A percentile compares a stretch with the other conserved stretches of the same genome.
Conservation (phyloP, 495 filamentous ascomycete genomes). For the Lichenothelia convexa region DNA sequence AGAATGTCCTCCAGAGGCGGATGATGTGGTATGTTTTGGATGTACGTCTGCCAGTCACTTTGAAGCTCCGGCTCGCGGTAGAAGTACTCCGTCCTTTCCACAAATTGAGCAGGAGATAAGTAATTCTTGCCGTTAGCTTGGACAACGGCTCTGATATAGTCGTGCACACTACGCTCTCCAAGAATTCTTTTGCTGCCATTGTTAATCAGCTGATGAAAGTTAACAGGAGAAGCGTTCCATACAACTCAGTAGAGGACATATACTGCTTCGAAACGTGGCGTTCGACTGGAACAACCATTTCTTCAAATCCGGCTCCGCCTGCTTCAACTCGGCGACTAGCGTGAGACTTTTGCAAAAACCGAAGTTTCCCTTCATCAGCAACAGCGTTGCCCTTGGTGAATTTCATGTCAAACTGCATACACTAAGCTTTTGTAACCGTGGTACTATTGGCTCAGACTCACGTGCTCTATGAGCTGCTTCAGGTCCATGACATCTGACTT, state of each 20-base stretch:
- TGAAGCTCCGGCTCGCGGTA: no score
- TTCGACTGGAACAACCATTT: conserved; percentile 35
- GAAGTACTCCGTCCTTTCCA: conserved; percentile 41
- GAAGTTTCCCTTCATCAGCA: conserved; percentile 63
- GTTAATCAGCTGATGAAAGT: conserved; percentile 19
- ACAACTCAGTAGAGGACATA: conserved; percentile 2
- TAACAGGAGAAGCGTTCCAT: no score
- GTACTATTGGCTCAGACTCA: no score
- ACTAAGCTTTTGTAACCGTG: no score
- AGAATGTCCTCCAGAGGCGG: background rate
- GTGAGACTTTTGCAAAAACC: conserved; percentile 62
- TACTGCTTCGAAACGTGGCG: no score
- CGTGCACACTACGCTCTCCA: conserved; percentile 1
- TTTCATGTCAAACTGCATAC: conserved; percentile 52
- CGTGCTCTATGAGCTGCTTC: conserved; percentile 47
- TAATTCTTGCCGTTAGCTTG: conserved; percentile 44
- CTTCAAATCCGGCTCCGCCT: conserved; percentile 21
- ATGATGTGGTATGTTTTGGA: background rate
- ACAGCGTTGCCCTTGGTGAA: conserved; percentile 83
- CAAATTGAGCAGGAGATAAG: conserved; percentile 36
- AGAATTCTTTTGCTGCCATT: background rate
- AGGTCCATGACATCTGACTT: conserved; percentile 52
- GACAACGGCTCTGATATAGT: conserved; percentile 35
- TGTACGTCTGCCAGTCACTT: conserved; percentile 1
- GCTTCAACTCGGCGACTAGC: conserved; percentile 15